These are phyloP conservation scores for Sordariomycetes sp. DNA, from an alignment of 2,329 filamentous ascomycete species.

Conservation along the genomic window DNA sequence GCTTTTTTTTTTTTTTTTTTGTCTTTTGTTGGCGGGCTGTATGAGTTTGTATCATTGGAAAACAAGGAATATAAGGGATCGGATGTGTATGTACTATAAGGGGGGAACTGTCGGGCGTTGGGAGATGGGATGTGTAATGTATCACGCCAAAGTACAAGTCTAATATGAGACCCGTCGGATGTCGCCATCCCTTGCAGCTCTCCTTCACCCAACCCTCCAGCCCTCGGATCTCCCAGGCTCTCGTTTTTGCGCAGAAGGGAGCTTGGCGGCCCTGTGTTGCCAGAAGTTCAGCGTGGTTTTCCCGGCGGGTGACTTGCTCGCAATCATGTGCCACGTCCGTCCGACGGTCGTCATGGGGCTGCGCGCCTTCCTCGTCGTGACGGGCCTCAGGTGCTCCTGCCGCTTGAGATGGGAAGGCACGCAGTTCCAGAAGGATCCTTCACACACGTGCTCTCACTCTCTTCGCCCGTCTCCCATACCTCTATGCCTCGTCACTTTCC, in stretches of 20 bases:
- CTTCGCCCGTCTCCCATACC: no score
- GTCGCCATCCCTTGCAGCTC: neutral
- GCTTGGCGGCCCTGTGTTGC: neutral
- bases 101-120: neutral
- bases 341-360: neutral
- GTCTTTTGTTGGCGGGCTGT: neutral
- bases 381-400: slow-evolving; percentile 6
- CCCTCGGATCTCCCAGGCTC: neutral
- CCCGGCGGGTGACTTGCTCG: neutral
- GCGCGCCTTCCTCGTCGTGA: neutral
- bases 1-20: neutral
- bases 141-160: neutral
- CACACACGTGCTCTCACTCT: no score
- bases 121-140: neutral
- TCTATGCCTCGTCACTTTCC: no score
- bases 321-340: neutral
- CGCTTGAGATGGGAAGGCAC: neutral
- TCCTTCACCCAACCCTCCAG: neutral
- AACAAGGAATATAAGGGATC: neutral
- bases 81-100: neutral
- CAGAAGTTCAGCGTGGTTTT: neutral
- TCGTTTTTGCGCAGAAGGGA: neutral
- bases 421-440: neutral
- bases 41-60: neutral
- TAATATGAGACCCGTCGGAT: neutral